A percentile compares a stretch with the other conserved stretches of the same genome.
Evolutionary conservation across 192 early-diverging fungal species (phyloP).

Genomic region (Borealophlyctis nickersoniae): DNA sequence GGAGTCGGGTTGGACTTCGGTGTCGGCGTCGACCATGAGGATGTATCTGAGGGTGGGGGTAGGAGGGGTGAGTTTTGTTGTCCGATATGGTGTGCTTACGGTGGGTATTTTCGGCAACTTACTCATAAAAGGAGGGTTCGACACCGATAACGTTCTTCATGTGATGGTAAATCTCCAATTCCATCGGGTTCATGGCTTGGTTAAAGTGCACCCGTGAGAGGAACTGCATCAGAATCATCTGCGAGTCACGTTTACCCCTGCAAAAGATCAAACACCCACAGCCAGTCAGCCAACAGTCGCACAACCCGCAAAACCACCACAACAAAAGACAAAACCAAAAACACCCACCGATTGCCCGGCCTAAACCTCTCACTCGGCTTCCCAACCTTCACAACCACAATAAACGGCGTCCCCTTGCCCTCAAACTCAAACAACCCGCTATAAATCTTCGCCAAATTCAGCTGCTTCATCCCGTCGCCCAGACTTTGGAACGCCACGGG

Average conservation of each 20-base stretch:
- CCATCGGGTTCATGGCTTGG: conserved; percentile 80
- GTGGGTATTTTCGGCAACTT: too few species aligned
- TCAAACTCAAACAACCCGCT: conserved; percentile 84
- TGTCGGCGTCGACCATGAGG: conserved; percentile 95
- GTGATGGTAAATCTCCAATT: conserved; percentile 89
- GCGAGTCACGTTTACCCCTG: conserved; percentile 89
- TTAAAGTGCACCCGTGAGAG: conserved; percentile 87
- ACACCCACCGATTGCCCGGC: conserved; percentile 79
- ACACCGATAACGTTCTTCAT: conserved; percentile 93
- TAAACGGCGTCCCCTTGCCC: conserved; percentile 82
- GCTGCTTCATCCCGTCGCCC: conserved; percentile 66
- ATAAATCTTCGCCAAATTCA: conserved; percentile 92
- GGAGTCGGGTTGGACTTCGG: conserved; percentile 67
- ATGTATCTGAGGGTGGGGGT: conserved; percentile 43
- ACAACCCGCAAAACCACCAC: background rate
- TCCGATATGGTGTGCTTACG: too few species aligned
- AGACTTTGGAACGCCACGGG: conserved; percentile 73
- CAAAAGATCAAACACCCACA: background rate
- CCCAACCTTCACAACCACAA: conserved; percentile 88
- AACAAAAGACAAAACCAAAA: background rate
- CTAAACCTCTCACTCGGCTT: conserved; percentile 68
- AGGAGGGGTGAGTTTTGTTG: too few species aligned
- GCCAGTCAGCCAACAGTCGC: background rate
- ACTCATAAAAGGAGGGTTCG: conserved; percentile 82
- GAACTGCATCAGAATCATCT: conserved; percentile 93